Percentiles rank a stretch among this genome's conserved stretches.
These are phyloP conservation scores for Arbutus unedo DNA, from an alignment of 148 eudicot species.

Conservation along the genomic window DNA sequence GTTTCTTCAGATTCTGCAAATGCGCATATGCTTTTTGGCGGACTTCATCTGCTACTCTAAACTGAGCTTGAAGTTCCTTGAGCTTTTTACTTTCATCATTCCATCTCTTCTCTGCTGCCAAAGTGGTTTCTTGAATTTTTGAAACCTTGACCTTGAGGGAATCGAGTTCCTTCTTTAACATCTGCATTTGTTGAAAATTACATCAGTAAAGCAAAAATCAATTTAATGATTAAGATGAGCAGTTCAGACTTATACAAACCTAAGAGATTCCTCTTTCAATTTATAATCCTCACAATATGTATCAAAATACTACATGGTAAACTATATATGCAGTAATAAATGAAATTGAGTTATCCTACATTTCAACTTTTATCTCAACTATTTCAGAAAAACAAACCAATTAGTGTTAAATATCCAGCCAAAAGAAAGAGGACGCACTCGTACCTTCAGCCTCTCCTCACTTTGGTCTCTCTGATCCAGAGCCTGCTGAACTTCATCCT, in stretches of 20 bases:
- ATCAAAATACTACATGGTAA: neutral
- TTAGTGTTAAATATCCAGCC: neutral
- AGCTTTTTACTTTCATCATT: constrained; percentile 48
- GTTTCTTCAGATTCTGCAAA: constrained; percentile 43
- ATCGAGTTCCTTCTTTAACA: constrained; percentile 65
- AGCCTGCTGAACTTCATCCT: constrained; percentile 74
- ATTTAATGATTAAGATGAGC: neutral
- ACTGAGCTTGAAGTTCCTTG: constrained; percentile 38
- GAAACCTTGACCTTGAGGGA: constrained; percentile 45
- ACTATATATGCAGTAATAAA: neutral
- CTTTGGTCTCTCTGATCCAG: constrained; percentile 51
- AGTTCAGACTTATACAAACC: neutral
- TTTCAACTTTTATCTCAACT: neutral
- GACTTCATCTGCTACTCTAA: constrained; percentile 45
- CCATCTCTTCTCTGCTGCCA: constrained; percentile 43
- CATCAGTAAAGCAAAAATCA: neutral
- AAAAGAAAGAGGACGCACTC: neutral
- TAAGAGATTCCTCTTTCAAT: neutral
- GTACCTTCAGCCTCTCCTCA: constrained; percentile 77
- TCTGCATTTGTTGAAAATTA: constrained; percentile 35
- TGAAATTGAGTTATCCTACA: constrained; percentile 8
- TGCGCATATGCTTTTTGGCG: constrained; percentile 65
- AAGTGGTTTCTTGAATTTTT: constrained; percentile 45
- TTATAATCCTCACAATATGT: neutral
- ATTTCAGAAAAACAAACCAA: neutral